Evolutionary conservation across 345 rosid genomes (phyloP).

Genomic region (Moricandia moricandioides): DNA sequence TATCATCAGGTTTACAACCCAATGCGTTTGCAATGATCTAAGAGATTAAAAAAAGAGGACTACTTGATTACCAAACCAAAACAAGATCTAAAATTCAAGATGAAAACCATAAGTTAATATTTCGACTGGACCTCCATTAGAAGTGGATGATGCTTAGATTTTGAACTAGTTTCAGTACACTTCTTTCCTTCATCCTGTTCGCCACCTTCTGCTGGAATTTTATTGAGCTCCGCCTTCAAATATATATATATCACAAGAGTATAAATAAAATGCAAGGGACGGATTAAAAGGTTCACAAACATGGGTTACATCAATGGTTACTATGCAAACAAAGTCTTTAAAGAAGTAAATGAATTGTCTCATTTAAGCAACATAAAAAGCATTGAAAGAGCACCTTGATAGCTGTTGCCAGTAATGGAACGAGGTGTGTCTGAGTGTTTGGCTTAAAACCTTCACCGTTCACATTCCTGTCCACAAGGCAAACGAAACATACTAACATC

Average conservation of each 20-base stretch:
- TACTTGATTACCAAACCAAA: conserved; percentile 7
- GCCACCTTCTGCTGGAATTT: conserved; percentile 40
- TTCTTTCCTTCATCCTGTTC: conserved; percentile 37
- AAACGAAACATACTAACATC: not conserved
- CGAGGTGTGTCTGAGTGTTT: conserved; percentile 81
- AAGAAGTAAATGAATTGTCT: not conserved
- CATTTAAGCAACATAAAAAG: not conserved
- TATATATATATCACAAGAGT: too few relatives aligned
- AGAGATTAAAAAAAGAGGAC: not conserved
- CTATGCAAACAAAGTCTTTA: not conserved
- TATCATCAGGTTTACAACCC: conserved; percentile 67
- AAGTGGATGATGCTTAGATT: conserved; percentile 66
- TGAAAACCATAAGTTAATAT: conserved; percentile 6
- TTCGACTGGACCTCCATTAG: conserved; percentile 58
- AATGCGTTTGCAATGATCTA: conserved; percentile 65
- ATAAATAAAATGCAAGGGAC: too few relatives aligned
- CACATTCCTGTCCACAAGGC: conserved; percentile 53
- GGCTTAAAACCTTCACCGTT: conserved; percentile 86
- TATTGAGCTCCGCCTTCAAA: conserved; percentile 64
- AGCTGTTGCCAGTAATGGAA: conserved; percentile 86
- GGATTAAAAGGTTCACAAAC: not conserved
- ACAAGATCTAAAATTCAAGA: not conserved
- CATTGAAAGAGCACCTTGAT: conserved; percentile 54
- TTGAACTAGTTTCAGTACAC: conserved; percentile 22
- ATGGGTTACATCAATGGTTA: not conserved